Evolutionary conservation across 2,329 filamentous ascomycete genomes (phyloP).

Genomic region (Clarireedia paspali): DNA sequence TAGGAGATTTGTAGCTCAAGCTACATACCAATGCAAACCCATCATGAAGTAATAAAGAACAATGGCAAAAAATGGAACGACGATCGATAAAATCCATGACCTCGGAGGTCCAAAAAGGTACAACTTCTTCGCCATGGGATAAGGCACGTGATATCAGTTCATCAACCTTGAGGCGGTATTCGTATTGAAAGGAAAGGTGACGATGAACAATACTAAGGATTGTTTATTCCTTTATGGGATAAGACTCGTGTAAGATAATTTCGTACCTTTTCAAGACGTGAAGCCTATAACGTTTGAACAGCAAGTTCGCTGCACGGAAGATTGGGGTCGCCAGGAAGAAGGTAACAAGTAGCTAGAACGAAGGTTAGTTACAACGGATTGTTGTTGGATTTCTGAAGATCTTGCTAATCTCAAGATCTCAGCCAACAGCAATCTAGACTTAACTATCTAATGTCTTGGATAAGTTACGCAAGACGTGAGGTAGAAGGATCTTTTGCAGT

Average conservation of each 20-base stretch:
- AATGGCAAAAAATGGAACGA: neutral
- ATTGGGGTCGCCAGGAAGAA: constrained; percentile 6
- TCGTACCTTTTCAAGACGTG: constrained; percentile 2
- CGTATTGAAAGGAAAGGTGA: no score
- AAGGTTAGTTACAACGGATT: no score
- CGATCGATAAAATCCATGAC: neutral
- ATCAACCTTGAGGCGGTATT: neutral
- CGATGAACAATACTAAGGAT: neutral
- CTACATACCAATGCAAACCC: neutral
- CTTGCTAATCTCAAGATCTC: no score
- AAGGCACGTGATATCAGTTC: no score
- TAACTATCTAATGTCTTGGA: no score
- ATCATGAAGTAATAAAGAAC: neutral
- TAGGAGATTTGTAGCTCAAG: no score
- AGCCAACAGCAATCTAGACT: no score
- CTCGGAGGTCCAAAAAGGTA: neutral
- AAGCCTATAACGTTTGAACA: neutral
- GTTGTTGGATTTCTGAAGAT: neutral
- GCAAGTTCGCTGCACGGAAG: neutral
- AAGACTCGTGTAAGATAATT: neutral
- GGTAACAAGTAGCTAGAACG: neutral
- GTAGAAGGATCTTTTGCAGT: no score
- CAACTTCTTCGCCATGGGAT: constrained; percentile 13
- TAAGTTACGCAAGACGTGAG: no score
- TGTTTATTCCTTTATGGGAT: neutral